Evolutionary conservation across 1,139 yeast species (phyloP).

Genomic region (Pichia sp.): DNA sequence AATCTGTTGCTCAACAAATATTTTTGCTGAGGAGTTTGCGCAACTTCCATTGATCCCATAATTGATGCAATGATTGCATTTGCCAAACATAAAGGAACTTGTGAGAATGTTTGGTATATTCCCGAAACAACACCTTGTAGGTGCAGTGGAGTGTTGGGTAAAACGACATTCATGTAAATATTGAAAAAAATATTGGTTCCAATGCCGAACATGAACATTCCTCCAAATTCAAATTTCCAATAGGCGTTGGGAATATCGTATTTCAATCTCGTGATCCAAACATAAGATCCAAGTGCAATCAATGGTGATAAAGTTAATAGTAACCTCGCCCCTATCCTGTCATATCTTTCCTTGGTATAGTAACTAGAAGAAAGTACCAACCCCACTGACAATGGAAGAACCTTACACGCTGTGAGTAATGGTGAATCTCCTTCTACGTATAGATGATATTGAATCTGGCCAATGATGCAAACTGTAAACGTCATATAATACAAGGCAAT

Average conservation of each 20-base stretch:
- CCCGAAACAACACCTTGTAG: conserved; percentile 28
- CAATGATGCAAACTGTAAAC: conserved; percentile 7
- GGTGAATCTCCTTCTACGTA: conserved; percentile 18
- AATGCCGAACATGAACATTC: conserved; percentile 17
- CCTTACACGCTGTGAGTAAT: conserved; percentile 23
- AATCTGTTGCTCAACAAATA: too few species aligned
- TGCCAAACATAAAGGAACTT: conserved; percentile 23
- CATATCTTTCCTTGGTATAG: conserved; percentile 9
- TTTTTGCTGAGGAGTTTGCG: too few species aligned
- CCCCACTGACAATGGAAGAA: conserved; percentile 19
- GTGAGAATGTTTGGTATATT: conserved; percentile 25
- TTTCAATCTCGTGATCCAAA: conserved; percentile 22
- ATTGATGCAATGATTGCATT: conserved; percentile 23
- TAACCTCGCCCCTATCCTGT: conserved; percentile 15
- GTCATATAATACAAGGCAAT: conserved; percentile 8
- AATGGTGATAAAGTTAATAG: conserved; percentile 15
- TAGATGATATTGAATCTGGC: conserved; percentile 13
- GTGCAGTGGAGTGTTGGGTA: conserved; percentile 25
- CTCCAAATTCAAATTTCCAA: conserved; percentile 24
- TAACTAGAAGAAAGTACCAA: conserved; percentile 9
- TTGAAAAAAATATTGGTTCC: conserved; percentile 16
- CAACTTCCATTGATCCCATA: conserved; percentile 10
- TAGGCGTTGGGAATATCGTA: conserved; percentile 14
- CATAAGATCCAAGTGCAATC: conserved; percentile 10
- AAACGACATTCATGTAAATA: conserved; percentile 17